Conservation (phyloP, 164 flowering plant genomes). For the Brasenia schreberi region DNA sequence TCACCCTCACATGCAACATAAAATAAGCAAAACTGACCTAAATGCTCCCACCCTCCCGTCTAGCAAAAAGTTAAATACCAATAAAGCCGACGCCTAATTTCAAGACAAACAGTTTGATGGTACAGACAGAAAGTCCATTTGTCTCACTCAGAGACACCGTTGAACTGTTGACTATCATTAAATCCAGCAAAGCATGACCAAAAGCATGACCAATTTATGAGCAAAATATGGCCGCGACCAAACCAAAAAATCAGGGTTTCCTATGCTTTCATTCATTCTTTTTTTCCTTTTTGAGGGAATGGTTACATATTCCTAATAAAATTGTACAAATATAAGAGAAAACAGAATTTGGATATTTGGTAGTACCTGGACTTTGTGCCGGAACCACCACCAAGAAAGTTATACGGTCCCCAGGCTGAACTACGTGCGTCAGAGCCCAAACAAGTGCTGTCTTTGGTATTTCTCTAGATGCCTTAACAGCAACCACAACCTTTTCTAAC, state of each 20-base stretch:
- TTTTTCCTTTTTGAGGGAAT: too few relatives aligned
- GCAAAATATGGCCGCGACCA: background rate
- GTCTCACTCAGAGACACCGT: background rate
- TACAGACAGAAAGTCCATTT: background rate
- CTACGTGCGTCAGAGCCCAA: constrained; percentile 97
- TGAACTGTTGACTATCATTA: background rate
- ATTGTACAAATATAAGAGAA: background rate
- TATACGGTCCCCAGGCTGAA: constrained; percentile 89
- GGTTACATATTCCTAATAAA: background rate
- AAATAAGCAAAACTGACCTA: too few relatives aligned
- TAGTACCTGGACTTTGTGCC: constrained; percentile 54
- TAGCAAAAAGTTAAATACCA: too few relatives aligned
- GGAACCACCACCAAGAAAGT: constrained; percentile 83
- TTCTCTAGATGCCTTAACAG: constrained; percentile 88
- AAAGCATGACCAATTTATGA: background rate
- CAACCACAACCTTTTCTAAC: constrained; percentile 77
- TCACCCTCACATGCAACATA: too few relatives aligned
- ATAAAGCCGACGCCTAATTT: too few relatives aligned
- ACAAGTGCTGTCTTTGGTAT: constrained; percentile 79
- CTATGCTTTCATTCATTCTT: too few relatives aligned
- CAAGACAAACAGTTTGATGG: background rate
- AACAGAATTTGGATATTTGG: background rate
- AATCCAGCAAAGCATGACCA: background rate
- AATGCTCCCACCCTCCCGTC: too few relatives aligned
- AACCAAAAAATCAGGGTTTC: background rate